Conservation (phyloP, 2,329 filamentous ascomycete genomes). For the Chrysosporium keratinophilum region DNA sequence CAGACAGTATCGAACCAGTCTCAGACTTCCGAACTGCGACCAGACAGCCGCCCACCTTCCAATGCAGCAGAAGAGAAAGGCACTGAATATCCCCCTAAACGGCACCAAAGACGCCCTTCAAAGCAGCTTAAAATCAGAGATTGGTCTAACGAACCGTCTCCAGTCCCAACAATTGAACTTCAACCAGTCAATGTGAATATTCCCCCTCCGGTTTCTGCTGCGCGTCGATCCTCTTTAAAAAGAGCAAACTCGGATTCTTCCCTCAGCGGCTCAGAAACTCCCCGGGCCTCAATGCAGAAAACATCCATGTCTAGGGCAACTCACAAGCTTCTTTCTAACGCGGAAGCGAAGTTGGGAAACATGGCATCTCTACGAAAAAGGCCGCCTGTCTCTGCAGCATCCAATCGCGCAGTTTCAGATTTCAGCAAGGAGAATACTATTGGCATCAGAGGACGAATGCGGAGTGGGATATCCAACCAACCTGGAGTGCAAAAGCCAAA, state of each 20-base stretch:
- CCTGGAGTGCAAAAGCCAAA: background rate
- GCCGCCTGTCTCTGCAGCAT: background rate
- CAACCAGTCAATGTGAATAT: background rate
- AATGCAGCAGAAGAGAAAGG: background rate
- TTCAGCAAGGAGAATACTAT: background rate
- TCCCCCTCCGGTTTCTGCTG: background rate
- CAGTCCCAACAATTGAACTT: conserved; percentile 1
- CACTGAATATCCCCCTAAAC: background rate
- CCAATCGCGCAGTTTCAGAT: background rate
- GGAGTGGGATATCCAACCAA: background rate
- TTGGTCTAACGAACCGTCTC: conserved; percentile 1
- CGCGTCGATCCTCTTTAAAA: conserved; percentile 1
- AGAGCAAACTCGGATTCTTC: conserved; percentile 13
- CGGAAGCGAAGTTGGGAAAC: conserved; percentile 21
- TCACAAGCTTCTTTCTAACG: conserved; percentile 25
- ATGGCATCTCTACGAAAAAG: conserved; percentile 13
- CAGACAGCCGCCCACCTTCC: conserved; percentile 11
- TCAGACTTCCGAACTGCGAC: conserved; percentile 29
- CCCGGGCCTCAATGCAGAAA: conserved; percentile 16
- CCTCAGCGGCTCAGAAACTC: conserved; percentile 19
- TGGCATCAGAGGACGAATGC: background rate
- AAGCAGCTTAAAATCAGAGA: background rate
- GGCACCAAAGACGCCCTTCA: background rate
- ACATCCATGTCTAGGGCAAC: conserved; percentile 24
- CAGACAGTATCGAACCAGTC: conserved; percentile 35